phyloP scores from a whole-genome alignment of 2,329 filamentous ascomycete species.

The Myriosclerotinia scirpicola region DNA sequence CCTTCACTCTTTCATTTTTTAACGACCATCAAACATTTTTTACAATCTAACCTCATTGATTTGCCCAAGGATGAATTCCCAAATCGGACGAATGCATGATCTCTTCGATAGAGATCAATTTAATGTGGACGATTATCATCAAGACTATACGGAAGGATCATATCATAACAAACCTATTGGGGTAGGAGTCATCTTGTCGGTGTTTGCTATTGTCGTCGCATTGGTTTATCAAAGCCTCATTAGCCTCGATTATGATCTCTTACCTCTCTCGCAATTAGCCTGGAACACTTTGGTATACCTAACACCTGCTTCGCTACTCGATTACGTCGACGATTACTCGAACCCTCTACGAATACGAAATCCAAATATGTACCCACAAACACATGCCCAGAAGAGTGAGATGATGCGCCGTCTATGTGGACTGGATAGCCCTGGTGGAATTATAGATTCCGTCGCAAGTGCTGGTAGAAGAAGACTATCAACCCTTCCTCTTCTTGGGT shows the following conservation, averaged over 20 bases:
- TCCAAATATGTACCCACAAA: constrained; percentile 45
- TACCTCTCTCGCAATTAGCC: constrained; percentile 49
- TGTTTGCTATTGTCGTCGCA: constrained; percentile 34
- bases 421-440: constrained; percentile 52
- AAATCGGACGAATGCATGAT: constrained; percentile 31
- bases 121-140: constrained; percentile 37
- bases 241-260: constrained; percentile 41
- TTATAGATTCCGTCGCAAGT: constrained; percentile 58
- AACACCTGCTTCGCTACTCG: constrained; percentile 57
- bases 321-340: constrained; percentile 51
- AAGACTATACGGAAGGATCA: constrained; percentile 38
- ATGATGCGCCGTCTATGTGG: constrained; percentile 63
- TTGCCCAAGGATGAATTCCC: constrained; percentile 40
- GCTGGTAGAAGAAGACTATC: constrained; percentile 57
- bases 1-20: not conserved
- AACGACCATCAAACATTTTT: not conserved
- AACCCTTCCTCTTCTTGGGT: constrained; percentile 45
- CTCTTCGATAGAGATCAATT: constrained; percentile 37
- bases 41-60: constrained; percentile 11
- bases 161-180: constrained; percentile 9
- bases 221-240: constrained; percentile 38
- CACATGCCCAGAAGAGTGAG: constrained; percentile 62
- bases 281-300: constrained; percentile 62
- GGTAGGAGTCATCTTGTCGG: constrained; percentile 30
- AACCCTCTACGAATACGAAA: constrained; percentile 49